Evolutionary conservation across 768 basidiomycete genomes (phyloP).

Genomic region (Scleroderma bovista): DNA sequence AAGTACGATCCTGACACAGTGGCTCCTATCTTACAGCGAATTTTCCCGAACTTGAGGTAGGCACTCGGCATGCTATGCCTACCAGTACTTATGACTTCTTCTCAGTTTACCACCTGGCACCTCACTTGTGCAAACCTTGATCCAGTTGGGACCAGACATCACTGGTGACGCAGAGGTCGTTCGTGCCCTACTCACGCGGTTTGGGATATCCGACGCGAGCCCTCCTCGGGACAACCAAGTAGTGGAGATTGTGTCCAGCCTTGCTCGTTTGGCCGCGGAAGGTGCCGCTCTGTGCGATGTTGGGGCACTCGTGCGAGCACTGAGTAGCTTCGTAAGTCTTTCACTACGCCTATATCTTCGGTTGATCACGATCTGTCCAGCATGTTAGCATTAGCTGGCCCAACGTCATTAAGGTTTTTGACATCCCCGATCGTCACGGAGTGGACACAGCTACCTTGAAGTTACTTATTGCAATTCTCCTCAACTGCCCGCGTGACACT

Average conservation of each 20-base stretch:
- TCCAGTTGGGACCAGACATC: slow-evolving; percentile 75
- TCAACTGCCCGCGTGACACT: slow-evolving; percentile 71
- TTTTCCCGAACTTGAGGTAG: slow-evolving; percentile 72
- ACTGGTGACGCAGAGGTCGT: slow-evolving; percentile 69
- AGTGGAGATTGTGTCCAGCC: slow-evolving; percentile 61
- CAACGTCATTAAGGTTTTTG: slow-evolving; percentile 78
- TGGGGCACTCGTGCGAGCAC: slow-evolving; percentile 63
- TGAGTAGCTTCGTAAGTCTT: slow-evolving; percentile 66
- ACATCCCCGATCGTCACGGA: slow-evolving; percentile 75
- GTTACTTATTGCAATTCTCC: slow-evolving; percentile 80
- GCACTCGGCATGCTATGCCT: slow-evolving; percentile 11
- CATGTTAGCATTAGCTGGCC: slow-evolving; percentile 72
- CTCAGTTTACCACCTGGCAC: slow-evolving; percentile 60
- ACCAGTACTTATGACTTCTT: slow-evolving; percentile 7
- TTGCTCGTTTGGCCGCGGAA: slow-evolving; percentile 68
- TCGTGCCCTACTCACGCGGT: slow-evolving; percentile 63
- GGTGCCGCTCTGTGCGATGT: slow-evolving; percentile 72
- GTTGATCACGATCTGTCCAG: slow-evolving; percentile 33
- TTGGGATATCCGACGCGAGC: slow-evolving; percentile 65
- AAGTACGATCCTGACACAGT: slow-evolving; percentile 79
- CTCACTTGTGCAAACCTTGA: slow-evolving; percentile 67
- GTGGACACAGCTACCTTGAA: slow-evolving; percentile 89
- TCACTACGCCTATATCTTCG: not conserved
- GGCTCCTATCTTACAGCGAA: slow-evolving; percentile 65
- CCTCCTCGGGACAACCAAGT: slow-evolving; percentile 70